Evolutionary conservation across 495 filamentous ascomycete species (phyloP), one percentile per base, ranked within the genome.

Genomic region (Sphaerosporella brunnea): DNA sequence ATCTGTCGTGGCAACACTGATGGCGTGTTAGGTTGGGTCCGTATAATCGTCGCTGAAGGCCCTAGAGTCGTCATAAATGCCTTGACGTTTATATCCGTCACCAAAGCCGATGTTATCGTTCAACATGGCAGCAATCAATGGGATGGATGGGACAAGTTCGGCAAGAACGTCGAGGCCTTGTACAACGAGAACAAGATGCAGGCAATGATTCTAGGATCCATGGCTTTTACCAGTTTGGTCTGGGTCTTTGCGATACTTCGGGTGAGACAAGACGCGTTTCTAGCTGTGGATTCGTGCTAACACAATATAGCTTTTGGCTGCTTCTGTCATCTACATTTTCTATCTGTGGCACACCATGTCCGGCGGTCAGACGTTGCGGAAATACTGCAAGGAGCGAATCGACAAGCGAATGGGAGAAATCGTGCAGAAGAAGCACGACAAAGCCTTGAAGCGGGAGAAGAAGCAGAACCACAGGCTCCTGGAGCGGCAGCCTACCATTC

Each of bases 311-410:
- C 69, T 97, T 36, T 58, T 82, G 4, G 53, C 83, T 7, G 83
- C 83, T 0, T 64, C 75, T 35, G 49, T 88, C 1, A 73, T 92
- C 34, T 97, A 93, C 62, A 62, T 93, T 23, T 70, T 78, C 49
- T 97, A 90, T 66, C 70, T 97, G 2, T 94, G 82, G 72, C 80
- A 84, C 63, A 80, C 84, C 53, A 92, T 97, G 49, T 83, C 84
- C 3, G 65, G 69, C 21, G 84, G 93, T 59, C 81, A 80, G n/a
- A 75, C 78, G 1, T 69, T 97, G 18, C 72, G 73, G 10, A 75
- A 75, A 11, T 97, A 92, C 65, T 95, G 88, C 60, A 77, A 82
- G 49, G 75, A 85, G 13, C 93, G 94, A 66, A 77, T 93, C 60
- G 85, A 92, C 58, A 75, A 69, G 36, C 70, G 85, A 46, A 67